Conservation (phyloP, 2,329 filamentous ascomycete genomes). For the Plenodomus lindquistii region DNA sequence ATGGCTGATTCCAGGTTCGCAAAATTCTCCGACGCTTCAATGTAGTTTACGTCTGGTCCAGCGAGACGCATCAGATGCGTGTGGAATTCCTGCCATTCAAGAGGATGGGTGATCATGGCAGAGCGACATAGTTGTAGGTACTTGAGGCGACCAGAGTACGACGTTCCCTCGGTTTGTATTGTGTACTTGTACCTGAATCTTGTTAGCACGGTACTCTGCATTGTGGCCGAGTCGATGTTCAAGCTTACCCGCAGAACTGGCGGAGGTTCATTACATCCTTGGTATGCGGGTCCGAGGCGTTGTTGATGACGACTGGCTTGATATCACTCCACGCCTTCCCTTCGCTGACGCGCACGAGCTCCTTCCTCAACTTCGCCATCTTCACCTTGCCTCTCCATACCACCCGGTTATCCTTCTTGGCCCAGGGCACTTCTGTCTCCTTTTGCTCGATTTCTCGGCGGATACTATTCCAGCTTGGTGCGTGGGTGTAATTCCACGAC, state of each 20-base stretch:
- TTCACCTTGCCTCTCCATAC: constrained; percentile 42
- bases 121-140: constrained; percentile 57
- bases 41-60: constrained; percentile 37
- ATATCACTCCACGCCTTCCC: constrained; percentile 39
- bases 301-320: constrained; percentile 41
- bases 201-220: not conserved
- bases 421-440: constrained; percentile 29
- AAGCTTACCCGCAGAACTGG: constrained; percentile 35
- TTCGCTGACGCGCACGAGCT: constrained; percentile 32
- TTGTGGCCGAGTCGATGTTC: not conserved
- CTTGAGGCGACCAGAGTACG: constrained; percentile 58
- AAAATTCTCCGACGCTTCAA: constrained; percentile 38
- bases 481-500: constrained; percentile 42
- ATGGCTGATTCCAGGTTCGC: constrained; percentile 36
- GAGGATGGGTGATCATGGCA: constrained; percentile 36
- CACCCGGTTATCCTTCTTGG: constrained; percentile 34
- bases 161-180: constrained; percentile 58
- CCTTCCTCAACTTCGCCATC: constrained; percentile 35
- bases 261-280: constrained; percentile 41
- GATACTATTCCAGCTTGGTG: constrained; percentile 41
- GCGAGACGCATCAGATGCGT: constrained; percentile 38
- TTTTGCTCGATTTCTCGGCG: constrained; percentile 29
- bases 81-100: constrained; percentile 42
- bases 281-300: constrained; percentile 31
- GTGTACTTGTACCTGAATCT: constrained; percentile 55